Conservation (phyloP, 371 early-diverging fungal species). For the Phascolomyces articulosus region DNA sequence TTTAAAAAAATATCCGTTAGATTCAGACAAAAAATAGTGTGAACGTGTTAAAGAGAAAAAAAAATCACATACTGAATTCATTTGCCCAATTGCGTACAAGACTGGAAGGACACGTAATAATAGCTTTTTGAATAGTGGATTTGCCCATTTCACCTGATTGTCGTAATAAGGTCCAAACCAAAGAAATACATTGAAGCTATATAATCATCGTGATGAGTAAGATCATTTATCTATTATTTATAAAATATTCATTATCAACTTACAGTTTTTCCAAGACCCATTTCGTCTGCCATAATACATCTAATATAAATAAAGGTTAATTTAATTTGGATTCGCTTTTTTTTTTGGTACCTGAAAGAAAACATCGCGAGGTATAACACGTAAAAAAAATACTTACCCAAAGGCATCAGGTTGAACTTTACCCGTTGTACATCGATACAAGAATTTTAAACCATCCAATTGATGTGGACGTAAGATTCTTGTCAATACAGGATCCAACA, state of each 20-base stretch:
- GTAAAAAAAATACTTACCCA: no score
- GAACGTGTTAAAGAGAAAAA: no score
- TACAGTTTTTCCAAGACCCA: slow-evolving; percentile 97
- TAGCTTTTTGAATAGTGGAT: slow-evolving; percentile 90
- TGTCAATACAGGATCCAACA: slow-evolving; percentile 84
- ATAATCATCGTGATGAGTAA: no score
- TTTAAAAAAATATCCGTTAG: background rate
- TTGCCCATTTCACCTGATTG: slow-evolving; percentile 90
- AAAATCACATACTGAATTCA: slow-evolving; percentile 58
- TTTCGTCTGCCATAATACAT: slow-evolving; percentile 98
- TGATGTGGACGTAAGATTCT: slow-evolving; percentile 94
- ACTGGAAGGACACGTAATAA: slow-evolving; percentile 84
- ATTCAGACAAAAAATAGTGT: background rate
- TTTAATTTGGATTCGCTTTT: no score
- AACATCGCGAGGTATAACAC: no score
- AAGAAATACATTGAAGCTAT: slow-evolving; percentile 85
- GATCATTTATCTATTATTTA: no score
- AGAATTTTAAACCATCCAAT: slow-evolving; percentile 88
- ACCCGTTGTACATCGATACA: slow-evolving; percentile 94
- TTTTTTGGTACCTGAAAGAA: no score
- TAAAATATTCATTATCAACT: no score
- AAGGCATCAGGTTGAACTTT: slow-evolving; percentile 58
- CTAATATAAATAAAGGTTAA: slow-evolving; percentile 37
- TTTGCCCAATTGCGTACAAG: slow-evolving; percentile 90
- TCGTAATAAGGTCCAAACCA: slow-evolving; percentile 92